Base-by-base conservation (phyloP, 805 yeast genomes). In the Zygosaccharomyces pseudorouxii region DNA sequence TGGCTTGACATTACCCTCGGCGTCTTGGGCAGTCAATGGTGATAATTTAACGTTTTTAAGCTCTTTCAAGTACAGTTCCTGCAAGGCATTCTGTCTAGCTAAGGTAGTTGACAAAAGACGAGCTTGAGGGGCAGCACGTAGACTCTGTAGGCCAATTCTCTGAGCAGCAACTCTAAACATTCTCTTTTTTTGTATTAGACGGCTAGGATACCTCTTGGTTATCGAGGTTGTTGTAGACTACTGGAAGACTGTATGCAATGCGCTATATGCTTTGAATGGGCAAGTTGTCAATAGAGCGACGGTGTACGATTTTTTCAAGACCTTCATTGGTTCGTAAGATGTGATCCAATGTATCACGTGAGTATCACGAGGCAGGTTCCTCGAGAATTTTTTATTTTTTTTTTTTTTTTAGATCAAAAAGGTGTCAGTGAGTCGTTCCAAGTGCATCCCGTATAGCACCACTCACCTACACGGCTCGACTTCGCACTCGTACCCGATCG, bases 1-100 rank as follows among this genome's bases (percentile, higher is more conserved):
- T 60, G 86, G 80, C 72, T 84, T 82, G 59, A 89, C 92, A 56
- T 84, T 78, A 55, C 81, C 78, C 63, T 82, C 89, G 54, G 92
- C 84, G 58, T 86, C 95, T 57, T 79, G 75, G 51, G 86, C 80
- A 50, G 85, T 72, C 47, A 84, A 67, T 52, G 89, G 81, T 51
- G 84, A 79, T 67, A 96, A 90, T 77, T 89, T 89, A 82, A 87
- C 90, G 54, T 81, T 80, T 75, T 84, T 87, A 72, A 93, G 76
- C 72, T 90, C 96, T 69, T 79, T 81, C 65, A 92, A 72, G 76
- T 90, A 89, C 60, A 89, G 79, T 58, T 89, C 96, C 69, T 86
- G 78, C 66, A 89, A 71, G 67, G 84, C 75, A 78, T 89, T 72
- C 54, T 56, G 59, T 61, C 70, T 69, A 40, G 62, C 65, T 51